Percentiles rank a stretch among this genome's conserved stretches.
Conservation (phyloP, 1,139 yeast genomes). For the Arxiozyma heterogenica region DNA sequence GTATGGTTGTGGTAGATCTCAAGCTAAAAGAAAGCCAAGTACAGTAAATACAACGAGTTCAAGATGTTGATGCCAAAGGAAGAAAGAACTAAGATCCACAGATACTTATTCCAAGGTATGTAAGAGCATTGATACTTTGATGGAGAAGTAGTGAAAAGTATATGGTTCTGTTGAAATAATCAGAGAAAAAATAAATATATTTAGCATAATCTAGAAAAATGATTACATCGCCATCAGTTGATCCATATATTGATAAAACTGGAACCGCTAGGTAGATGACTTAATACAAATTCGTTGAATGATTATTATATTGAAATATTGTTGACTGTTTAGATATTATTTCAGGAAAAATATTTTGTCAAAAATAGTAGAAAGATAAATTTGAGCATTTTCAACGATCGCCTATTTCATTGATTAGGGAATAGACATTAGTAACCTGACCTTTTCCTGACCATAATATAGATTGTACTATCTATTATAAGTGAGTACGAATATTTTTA, state of each 20-base stretch:
- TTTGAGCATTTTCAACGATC: neutral
- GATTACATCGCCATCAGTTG: neutral
- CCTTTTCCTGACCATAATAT: neutral
- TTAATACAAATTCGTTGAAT: neutral
- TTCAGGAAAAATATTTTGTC: neutral
- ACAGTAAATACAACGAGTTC: slow-evolving; percentile 2
- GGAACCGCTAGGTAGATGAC: neutral
- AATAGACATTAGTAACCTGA: neutral
- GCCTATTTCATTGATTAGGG: neutral
- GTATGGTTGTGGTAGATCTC: neutral
- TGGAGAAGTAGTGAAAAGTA: neutral
- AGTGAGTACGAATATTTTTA: too few species aligned
- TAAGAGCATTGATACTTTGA: slow-evolving; percentile 20
- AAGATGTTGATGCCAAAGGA: slow-evolving; percentile 97
- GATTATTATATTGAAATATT: too few species aligned
- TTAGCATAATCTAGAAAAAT: too few species aligned
- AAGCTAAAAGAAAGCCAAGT: neutral
- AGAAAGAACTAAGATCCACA: slow-evolving; percentile 99
- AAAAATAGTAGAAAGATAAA: too few species aligned
- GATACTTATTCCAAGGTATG: slow-evolving; percentile 97
- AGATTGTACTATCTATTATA: neutral
- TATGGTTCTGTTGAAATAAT: neutral
- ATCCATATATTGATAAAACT: neutral
- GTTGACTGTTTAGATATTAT: neutral
- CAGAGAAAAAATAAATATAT: too few species aligned